Conservation (phyloP, 2,329 filamentous ascomycete species). For the Cercospora citrullina region DNA sequence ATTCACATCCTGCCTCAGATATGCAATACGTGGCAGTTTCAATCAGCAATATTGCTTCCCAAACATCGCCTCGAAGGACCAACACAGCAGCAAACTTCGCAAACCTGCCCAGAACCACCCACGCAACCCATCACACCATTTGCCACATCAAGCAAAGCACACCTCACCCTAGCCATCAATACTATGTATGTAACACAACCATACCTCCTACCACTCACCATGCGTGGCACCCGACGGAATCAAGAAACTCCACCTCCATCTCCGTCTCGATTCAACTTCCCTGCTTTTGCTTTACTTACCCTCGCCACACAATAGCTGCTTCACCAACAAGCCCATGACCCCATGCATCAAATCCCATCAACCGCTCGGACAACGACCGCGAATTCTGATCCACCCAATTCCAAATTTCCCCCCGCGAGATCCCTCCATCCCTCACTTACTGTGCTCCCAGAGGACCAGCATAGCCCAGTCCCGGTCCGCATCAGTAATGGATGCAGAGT, state of each 20-base stretch:
- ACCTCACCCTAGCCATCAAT: not conserved
- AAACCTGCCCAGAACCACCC: not conserved
- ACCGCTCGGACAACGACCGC: not conserved
- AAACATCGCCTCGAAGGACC: not conserved
- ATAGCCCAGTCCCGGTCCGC: not conserved
- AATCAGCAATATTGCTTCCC: not conserved
- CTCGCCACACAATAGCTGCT: not conserved
- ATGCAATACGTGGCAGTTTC: too few relatives aligned
- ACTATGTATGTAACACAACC: not conserved
- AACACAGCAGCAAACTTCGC: not conserved
- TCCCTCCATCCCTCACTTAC: not conserved
- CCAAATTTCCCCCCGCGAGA: not conserved
- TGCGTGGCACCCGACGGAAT: not conserved
- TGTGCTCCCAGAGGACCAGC: not conserved
- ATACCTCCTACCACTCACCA: not conserved
- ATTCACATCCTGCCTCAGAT: not conserved
- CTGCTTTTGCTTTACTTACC: not conserved
- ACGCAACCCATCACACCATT: not conserved
- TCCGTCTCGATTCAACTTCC: not conserved
- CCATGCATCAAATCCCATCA: not conserved
- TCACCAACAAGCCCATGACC: not conserved
- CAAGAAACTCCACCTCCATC: not conserved
- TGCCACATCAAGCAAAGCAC: not conserved
- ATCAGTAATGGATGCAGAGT: not conserved
- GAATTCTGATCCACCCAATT: not conserved